Base-by-base conservation (phyloP, 257 asterid genomes). In the Euphrasia confusa region DNA sequence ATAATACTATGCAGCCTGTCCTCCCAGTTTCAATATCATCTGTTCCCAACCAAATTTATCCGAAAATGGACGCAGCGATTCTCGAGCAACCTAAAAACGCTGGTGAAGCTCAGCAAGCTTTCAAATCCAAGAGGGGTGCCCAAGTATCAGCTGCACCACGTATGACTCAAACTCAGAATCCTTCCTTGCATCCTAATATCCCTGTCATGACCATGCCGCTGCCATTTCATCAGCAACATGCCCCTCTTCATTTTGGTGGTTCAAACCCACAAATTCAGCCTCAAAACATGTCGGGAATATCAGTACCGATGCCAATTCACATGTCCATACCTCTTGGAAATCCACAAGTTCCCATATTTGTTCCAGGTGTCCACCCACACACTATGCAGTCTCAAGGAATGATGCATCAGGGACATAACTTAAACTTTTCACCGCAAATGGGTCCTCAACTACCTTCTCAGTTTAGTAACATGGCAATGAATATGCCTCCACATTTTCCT, bases 341-440 rank as follows among this genome's bases (percentile, higher is more conserved):
- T 68, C 83, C 83, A 17, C 69, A 84, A 12, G 75, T 76, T 69
- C 68, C 79, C 21, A 72, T 89, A 81, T 89, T 78, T 73, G 78
- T 84, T 71, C 63, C 86, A 65, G 81, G 87, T 70, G 80, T 80
- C 72, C 95, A 69, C 75, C 83, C 86, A 37, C 94, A 79, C 71
- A 86, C 80, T 17, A 69, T 89, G 85, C 94, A 81, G 74, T 52
- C 95, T 28, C 94, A 78, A 65, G 94, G 91, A 52, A 70, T 89
- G 72, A 74, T 87, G 72, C 95, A 84, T 68, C 95, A 75, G 71
- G 87, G 89, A 13, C 97, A 83, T 70, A 71, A 78, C 68, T 65
- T 84, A 72, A 75, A 72, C 69, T 87, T 81, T 75, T 61, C 94
- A 39, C 62, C 94, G 53, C 91, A 75, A 70, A 77, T 89, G 82